Conservation (phyloP, 2,329 filamentous ascomycete genomes). For the Pyrenophora seminiperda region DNA sequence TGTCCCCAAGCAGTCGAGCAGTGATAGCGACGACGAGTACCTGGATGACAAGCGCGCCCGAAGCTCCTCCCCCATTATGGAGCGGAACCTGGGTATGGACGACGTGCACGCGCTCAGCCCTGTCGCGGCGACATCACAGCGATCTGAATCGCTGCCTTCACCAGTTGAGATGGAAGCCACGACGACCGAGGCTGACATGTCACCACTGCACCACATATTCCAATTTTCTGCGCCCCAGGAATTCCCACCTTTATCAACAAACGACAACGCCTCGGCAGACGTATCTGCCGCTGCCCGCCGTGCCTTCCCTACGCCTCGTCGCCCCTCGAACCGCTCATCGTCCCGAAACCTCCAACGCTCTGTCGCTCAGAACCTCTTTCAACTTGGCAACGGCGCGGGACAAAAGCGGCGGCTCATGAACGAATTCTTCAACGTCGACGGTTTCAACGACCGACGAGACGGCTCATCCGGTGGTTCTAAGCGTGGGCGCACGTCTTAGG, state of each 20-base stretch:
- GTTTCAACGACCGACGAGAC: conserved; percentile 66
- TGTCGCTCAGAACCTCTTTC: conserved; percentile 46
- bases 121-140: conserved; percentile 22
- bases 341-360: conserved; percentile 40
- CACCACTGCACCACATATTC: conserved; percentile 56
- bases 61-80: conserved; percentile 63
- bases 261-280: conserved; percentile 30
- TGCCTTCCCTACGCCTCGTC: conserved; percentile 41
- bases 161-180: conserved; percentile 50
- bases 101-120: conserved; percentile 42
- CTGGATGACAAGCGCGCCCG: conserved; percentile 65
- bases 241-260: conserved; percentile 58
- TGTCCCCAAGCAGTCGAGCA: conserved; percentile 58
- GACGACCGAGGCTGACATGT: conserved; percentile 33
- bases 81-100: conserved; percentile 55
- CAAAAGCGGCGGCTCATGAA: conserved; percentile 74
- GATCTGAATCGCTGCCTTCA: conserved; percentile 41
- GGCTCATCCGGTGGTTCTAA: conserved; percentile 46
- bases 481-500: conserved; percentile 43
- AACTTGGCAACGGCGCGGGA: conserved; percentile 67
- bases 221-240: conserved; percentile 70
- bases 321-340: conserved; percentile 44
- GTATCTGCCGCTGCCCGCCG: conserved; percentile 38
- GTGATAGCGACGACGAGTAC: conserved; percentile 72
- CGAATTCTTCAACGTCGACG: conserved; percentile 75